phyloP scores from a whole-genome alignment of 2,329 filamentous ascomycete species.

The Penicillium concentricum region DNA sequence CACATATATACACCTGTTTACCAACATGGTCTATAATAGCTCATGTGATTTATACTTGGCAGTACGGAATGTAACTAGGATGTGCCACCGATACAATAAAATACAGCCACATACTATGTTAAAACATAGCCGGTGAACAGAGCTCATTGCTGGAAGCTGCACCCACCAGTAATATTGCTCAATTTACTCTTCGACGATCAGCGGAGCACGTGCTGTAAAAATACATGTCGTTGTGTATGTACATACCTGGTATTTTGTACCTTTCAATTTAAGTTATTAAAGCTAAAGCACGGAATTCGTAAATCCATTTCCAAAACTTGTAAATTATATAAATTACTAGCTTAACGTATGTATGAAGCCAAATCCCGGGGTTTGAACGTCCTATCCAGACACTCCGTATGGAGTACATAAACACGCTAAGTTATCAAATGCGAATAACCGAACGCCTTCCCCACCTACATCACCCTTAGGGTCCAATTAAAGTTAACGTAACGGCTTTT shows the following conservation, averaged over 20 bases:
- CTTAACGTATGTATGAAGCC: not conserved
- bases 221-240: not conserved
- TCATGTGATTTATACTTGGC: not conserved
- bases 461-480: not conserved
- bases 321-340: not conserved
- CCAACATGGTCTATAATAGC: not conserved
- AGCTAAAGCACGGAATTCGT: not conserved
- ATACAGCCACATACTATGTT: not conserved
- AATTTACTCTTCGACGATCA: not conserved
- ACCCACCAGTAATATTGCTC: constrained; percentile 16
- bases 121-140: not conserved
- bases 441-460: not conserved
- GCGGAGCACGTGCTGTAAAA: constrained; percentile 1
- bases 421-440: not conserved
- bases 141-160: constrained; percentile 18
- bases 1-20: not conserved
- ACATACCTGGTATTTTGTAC: not conserved
- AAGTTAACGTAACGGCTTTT: not conserved
- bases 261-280: constrained; percentile 1
- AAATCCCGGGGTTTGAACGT: not conserved
- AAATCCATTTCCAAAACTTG: not conserved
- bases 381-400: no score
- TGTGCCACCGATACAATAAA: not conserved
- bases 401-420: not conserved
- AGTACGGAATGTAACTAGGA: not conserved